Percentiles rank a stretch among this genome's conserved stretches.
Conservation (phyloP, 1,284 basidiomycete genomes). For the Sanghuangporus weigelae region DNA sequence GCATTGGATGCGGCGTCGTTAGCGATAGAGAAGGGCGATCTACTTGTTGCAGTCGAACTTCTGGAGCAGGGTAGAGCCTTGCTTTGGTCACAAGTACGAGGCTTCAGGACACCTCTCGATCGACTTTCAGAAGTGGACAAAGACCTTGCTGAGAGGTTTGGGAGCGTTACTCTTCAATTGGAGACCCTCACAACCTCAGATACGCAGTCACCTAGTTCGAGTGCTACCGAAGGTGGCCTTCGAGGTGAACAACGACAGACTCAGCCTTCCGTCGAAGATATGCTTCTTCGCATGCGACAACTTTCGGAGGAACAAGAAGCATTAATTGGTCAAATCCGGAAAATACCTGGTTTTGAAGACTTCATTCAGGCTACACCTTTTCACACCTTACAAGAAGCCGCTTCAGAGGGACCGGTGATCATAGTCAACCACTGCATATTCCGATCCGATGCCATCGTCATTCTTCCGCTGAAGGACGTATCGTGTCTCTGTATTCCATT, state of each 20-base stretch:
- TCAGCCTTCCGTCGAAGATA: not conserved
- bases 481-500: not conserved
- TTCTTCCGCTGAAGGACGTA: not conserved
- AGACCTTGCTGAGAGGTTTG: not conserved
- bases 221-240: not conserved
- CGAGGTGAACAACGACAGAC: not conserved
- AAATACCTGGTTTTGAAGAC: conserved; percentile 12
- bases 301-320: conserved; percentile 4
- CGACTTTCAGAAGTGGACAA: not conserved
- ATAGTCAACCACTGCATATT: conserved; percentile 1
- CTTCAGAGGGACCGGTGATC: conserved; percentile 9
- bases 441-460: conserved; percentile 5
- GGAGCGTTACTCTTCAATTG: not conserved
- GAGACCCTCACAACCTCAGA: not conserved
- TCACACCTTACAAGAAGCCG: conserved; percentile 12
- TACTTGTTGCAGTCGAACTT: not conserved
- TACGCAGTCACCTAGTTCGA: not conserved
- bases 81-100: conserved; percentile 2
- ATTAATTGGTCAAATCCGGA: not conserved
- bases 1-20: not conserved
- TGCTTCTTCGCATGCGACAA: not conserved
- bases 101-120: not conserved
- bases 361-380: conserved; percentile 8
- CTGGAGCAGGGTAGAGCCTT: conserved; percentile 8
- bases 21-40: not conserved